A percentile compares a stretch with the other conserved stretches of the same genome.
Evolutionary conservation across 202 grass and related monocot species (phyloP).

Genomic region (Schoenoplectus tabernaemontani): DNA sequence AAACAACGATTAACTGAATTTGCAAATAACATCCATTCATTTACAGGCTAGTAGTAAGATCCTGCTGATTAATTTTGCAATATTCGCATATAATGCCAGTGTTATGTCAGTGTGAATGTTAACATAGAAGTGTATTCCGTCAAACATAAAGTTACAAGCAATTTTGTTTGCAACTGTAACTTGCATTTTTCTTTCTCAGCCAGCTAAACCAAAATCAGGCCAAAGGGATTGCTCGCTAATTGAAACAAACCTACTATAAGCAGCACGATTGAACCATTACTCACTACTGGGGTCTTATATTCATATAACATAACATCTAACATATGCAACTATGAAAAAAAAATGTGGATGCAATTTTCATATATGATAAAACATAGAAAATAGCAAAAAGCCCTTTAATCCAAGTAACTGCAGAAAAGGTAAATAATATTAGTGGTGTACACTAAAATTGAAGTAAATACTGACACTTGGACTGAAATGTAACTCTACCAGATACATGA

Average conservation of each 20-base stretch:
- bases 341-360: not conserved
- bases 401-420: not conserved
- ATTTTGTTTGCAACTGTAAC: constrained; percentile 1
- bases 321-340: constrained; percentile 6
- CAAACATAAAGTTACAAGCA: not conserved
- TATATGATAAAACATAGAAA: not conserved
- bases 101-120: not conserved
- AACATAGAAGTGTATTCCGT: not conserved
- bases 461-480: not conserved
- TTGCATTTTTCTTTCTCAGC: not conserved
- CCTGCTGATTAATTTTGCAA: not conserved
- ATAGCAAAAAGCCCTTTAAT: not conserved
- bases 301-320: not conserved
- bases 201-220: not conserved
- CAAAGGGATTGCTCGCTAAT: not conserved
- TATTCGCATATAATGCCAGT: not conserved
- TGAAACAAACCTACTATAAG: not conserved
- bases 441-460: not conserved
- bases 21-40: not conserved
- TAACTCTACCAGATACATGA: not conserved
- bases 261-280: not conserved
- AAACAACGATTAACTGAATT: not conserved
- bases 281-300: not conserved
- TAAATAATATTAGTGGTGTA: not conserved
- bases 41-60: not conserved